A percentile compares a stretch with the other conserved stretches of the same genome.
Conservation (phyloP, 176 grass and related monocot species). For the Puya raimondii region DNA sequence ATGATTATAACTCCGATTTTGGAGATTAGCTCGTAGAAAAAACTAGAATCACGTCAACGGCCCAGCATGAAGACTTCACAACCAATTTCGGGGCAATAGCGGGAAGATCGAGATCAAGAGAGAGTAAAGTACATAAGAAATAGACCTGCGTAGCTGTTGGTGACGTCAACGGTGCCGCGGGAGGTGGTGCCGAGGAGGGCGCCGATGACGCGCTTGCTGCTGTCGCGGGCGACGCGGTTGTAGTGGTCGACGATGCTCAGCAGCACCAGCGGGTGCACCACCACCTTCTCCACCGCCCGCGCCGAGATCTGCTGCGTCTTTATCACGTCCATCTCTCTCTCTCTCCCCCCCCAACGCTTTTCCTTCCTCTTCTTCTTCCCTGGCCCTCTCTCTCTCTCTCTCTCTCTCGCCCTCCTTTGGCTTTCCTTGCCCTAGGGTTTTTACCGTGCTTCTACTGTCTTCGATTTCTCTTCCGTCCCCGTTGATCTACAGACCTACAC, state of each 20-base stretch:
- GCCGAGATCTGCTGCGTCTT: constrained; percentile 82
- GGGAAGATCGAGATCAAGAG: neutral
- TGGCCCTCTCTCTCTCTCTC: no score
- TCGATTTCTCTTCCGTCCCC: no score
- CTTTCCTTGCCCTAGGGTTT: no score
- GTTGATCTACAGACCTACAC: no score
- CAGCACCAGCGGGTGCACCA: constrained; percentile 88
- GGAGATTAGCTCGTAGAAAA: no score
- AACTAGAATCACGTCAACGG: no score
- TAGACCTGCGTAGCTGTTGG: constrained; percentile 93
- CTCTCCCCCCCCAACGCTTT: neutral
- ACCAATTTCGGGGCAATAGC: neutral
- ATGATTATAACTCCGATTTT: no score
- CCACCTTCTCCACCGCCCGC: constrained; percentile 70
- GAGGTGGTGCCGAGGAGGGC: constrained; percentile 71
- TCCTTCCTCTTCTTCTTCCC: neutral
- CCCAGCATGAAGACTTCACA: no score
- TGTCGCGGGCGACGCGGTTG: constrained; percentile 93
- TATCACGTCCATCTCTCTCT: constrained; percentile 72
- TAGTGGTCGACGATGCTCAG: constrained; percentile 99
- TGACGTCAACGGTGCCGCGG: constrained; percentile 77
- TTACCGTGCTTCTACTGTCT: no score
- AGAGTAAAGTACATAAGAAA: neutral
- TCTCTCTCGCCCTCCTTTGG: no score
- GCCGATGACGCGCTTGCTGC: constrained; percentile 86